A percentile compares a stretch with the other conserved stretches of the same genome.
Conservation (phyloP, 2,329 filamentous ascomycete species). For the Colletotrichum lupini region DNA sequence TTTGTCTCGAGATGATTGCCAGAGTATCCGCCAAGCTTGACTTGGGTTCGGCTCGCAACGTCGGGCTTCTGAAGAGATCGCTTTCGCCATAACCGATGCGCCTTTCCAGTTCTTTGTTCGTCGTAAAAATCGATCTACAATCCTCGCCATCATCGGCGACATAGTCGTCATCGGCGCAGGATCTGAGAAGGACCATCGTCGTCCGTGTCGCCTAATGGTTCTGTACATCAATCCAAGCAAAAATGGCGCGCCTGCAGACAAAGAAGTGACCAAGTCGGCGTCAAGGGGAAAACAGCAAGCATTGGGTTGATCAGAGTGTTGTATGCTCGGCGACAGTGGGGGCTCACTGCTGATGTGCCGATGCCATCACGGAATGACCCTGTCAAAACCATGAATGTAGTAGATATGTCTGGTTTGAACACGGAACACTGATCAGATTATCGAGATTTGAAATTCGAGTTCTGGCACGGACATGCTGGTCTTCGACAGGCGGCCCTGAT, state of each 20-base stretch:
- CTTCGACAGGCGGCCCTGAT: background rate
- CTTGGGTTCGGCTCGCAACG: background rate
- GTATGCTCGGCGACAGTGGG: background rate
- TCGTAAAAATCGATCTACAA: background rate
- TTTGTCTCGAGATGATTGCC: constrained; percentile 24
- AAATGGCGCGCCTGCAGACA: background rate
- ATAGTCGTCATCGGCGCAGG: background rate
- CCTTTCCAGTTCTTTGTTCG: constrained; percentile 7
- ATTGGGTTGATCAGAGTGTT: background rate
- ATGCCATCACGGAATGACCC: background rate
- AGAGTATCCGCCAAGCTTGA: background rate
- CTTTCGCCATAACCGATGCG: background rate
- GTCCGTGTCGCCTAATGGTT: background rate
- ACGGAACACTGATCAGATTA: background rate
- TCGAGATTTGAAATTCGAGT: background rate
- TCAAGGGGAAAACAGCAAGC: background rate
- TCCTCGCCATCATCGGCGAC: background rate
- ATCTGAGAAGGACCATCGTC: background rate
- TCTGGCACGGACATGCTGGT: background rate
- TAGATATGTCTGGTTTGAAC: background rate
- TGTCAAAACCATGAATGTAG: background rate
- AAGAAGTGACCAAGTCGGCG: background rate
- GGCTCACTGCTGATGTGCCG: background rate
- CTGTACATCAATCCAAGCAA: background rate
- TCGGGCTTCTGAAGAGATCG: background rate